A percentile compares a stretch with the other conserved stretches of the same genome.
These are phyloP conservation scores for Fusarium zealandicum DNA, from an alignment of 2,329 filamentous ascomycete species.

Conservation along the genomic window DNA sequence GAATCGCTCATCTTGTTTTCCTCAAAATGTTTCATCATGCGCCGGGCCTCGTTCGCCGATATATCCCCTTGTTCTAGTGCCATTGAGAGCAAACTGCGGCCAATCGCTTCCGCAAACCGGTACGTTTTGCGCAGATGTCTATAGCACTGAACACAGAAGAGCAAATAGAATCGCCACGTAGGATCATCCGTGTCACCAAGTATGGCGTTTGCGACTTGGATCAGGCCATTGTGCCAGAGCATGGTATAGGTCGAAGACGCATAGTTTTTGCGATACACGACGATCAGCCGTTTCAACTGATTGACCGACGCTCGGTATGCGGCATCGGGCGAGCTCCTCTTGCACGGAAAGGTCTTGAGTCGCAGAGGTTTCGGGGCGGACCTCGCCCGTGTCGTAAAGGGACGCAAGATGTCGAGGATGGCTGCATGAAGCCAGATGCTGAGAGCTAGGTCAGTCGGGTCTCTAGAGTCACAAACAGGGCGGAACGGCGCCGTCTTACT, in stretches of 20 bases:
- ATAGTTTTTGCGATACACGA: constrained; percentile 47
- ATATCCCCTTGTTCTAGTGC: constrained; percentile 45
- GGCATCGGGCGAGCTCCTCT: constrained; percentile 38
- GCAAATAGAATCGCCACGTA: constrained; percentile 47
- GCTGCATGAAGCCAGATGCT: constrained; percentile 52
- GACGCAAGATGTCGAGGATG: constrained; percentile 48
- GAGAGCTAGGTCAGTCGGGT: background rate
- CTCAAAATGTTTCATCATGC: constrained; percentile 43
- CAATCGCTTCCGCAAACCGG: constrained; percentile 47
- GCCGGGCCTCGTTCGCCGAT: constrained; percentile 37
- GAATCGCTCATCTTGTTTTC: constrained; percentile 30
- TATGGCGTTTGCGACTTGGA: constrained; percentile 50
- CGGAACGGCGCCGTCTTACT: constrained; percentile 41
- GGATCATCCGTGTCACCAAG: constrained; percentile 41
- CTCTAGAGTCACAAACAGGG: background rate
- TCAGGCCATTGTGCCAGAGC: constrained; percentile 51
- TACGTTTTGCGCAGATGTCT: constrained; percentile 46
- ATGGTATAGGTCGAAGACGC: constrained; percentile 47
- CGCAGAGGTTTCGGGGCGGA: background rate
- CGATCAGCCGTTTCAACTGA: constrained; percentile 49
- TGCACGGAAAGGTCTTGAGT: constrained; percentile 43
- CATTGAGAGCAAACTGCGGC: constrained; percentile 48
- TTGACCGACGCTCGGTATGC: constrained; percentile 46
- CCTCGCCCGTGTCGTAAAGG: constrained; percentile 22
- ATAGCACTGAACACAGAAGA: constrained; percentile 51